phyloP scores from a whole-genome alignment of 2,329 filamentous ascomycete species.

The Intubia oerlemansii region DNA sequence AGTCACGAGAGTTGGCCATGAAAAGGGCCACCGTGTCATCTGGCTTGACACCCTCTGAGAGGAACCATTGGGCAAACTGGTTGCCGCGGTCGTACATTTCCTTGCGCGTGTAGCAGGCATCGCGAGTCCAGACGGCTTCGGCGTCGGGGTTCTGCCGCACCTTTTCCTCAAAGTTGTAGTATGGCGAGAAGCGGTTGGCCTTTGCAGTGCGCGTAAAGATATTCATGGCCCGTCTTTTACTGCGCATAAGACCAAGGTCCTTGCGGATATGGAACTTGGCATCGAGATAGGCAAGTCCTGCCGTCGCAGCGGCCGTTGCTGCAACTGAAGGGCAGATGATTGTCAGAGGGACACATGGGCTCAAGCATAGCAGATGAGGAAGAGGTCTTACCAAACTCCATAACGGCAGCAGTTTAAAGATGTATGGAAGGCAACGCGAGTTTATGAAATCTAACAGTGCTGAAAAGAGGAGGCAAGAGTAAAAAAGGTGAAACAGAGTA shows the following conservation, averaged over 20 bases:
- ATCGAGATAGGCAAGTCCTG: slow-evolving; percentile 36
- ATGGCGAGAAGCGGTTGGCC: slow-evolving; percentile 33
- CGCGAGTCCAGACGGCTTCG: slow-evolving; percentile 46
- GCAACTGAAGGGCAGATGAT: no score
- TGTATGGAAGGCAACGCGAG: no score
- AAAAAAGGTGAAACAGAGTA: no score
- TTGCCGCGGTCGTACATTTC: slow-evolving; percentile 32
- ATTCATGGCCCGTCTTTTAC: slow-evolving; percentile 19
- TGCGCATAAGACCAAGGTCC: slow-evolving; percentile 30
- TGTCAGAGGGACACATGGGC: no score
- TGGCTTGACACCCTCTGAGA: slow-evolving; percentile 32
- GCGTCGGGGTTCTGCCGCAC: slow-evolving; percentile 28
- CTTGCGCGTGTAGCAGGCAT: slow-evolving; percentile 35
- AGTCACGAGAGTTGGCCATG: slow-evolving; percentile 46
- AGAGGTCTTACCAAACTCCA: no score
- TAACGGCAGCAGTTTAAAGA: no score
- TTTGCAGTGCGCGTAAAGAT: slow-evolving; percentile 25
- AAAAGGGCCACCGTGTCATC: slow-evolving; percentile 43
- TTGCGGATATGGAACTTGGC: slow-evolving; percentile 46
- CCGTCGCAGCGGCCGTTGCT: slow-evolving; percentile 11
- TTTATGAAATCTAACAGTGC: no score
- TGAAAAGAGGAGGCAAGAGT: slow-evolving; percentile 31
- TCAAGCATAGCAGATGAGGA: no score
- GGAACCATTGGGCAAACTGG: slow-evolving; percentile 41
- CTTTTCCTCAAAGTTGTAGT: slow-evolving; percentile 41